These are phyloP conservation scores for Sporothrix pseudoabietina DNA, from an alignment of 2,329 filamentous ascomycete species.

Conservation along the genomic window DNA sequence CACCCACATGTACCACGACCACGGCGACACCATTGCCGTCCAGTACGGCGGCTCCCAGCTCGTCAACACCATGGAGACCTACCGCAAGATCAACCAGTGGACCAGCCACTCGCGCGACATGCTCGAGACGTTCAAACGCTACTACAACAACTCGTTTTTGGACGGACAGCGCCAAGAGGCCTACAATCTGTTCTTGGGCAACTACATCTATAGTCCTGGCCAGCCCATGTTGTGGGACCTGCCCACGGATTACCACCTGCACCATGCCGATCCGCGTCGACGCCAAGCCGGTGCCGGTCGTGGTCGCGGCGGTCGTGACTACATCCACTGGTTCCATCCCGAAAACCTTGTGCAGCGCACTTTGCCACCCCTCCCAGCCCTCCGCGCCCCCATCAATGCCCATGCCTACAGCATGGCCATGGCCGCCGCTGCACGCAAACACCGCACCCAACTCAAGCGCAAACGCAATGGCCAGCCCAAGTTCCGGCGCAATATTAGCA, in stretches of 20 bases:
- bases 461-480: constrained; percentile 19
- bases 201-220: constrained; percentile 84
- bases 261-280: constrained; percentile 78
- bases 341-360: constrained; percentile 66
- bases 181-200: constrained; percentile 95
- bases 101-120: constrained; percentile 96
- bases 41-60: constrained; percentile 97
- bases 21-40: constrained; percentile 95
- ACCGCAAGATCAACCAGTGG: constrained; percentile 99
- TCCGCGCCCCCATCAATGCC: constrained; percentile 51
- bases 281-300: constrained; percentile 54
- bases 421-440: not conserved
- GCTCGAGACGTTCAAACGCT: constrained; percentile 98
- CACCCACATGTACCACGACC: constrained; percentile 97
- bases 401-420: constrained; percentile 38
- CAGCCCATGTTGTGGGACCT: constrained; percentile 98
- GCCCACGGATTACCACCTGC: constrained; percentile 91
- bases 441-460: constrained; percentile 15
- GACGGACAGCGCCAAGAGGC: constrained; percentile 98
- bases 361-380: constrained; percentile 51
- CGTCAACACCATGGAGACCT: constrained; percentile 99
- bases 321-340: constrained; percentile 87
- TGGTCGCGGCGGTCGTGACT: constrained; percentile 52
- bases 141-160: constrained; percentile 96
- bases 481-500: not conserved